Evolutionary conservation across 1,139 yeast species (phyloP), one percentile per base, ranked within the genome.

Genomic region (Taphrina pruni): DNA sequence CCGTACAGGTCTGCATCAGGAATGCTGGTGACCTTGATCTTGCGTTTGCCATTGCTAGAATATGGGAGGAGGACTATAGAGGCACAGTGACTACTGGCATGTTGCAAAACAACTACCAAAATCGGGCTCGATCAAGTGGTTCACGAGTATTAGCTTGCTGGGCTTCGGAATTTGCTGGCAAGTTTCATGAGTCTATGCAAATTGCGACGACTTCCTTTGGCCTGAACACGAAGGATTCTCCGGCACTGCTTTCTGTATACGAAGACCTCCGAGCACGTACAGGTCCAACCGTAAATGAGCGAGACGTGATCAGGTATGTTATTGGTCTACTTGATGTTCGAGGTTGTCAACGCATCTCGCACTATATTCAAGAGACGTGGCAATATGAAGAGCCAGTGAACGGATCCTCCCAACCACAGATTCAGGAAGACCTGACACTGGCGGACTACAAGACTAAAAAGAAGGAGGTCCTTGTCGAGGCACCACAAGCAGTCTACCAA

Each of bases 1-100:
- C 93, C 69, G 88, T 90, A 55, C 86, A 84, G 75, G 93, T 91
- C 0, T 76, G 62, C 43, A 6, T 58, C 1, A 21, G 62, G 26
- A 58, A 58, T 12, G 54, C 46, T 20, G 41, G 5, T 3, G 62
- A 58, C 26, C 39, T 58, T 6, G 62, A 58, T 32, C 54, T 58
- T 14, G 62, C 62, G 12, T 17, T 58, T 6, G 62, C 62, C 14
- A 43, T 58, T 38, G 54, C 62, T 7, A 43, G 62, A 45, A 58
- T 58, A 9, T 58, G 46, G 48, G 60, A 56, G 21, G 62, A 58
- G 1, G 54, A 20, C 14, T 20, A 11, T 8, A 43, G 54, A 9
- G 43, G 35, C 6, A n/a, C 14, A 12, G 41, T 58, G 14, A 43
- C 35, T 9, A 45, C 39, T 12, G 41, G 35, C 32, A 32, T 58